phyloP scores from a whole-genome alignment of 306 rosid genomes.

The Leucaena leucocephala region DNA sequence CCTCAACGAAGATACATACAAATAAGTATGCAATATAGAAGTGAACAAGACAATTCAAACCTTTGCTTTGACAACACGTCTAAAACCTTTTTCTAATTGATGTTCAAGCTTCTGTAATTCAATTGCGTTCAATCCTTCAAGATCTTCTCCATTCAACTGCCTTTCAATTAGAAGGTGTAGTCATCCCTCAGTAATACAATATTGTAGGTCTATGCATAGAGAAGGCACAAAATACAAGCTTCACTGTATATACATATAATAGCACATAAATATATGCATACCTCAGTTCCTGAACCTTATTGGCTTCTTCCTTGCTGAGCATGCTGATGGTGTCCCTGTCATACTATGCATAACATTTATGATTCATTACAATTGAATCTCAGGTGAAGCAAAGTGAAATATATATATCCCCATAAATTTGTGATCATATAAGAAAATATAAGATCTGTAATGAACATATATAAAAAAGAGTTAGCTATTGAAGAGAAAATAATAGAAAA shows the following conservation, averaged over 20 bases:
- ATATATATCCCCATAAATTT: too few species aligned
- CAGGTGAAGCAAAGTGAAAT: neutral
- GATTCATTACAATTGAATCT: neutral
- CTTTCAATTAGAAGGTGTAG: neutral
- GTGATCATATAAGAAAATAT: too few species aligned
- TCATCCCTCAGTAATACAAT: neutral
- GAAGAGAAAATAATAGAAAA: too few species aligned
- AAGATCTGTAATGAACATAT: too few species aligned
- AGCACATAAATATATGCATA: neutral
- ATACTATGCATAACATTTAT: neutral
- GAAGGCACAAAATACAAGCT: neutral
- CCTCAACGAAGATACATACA: neutral
- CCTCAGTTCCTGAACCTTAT: conserved; percentile 4
- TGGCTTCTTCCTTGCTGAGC: conserved; percentile 17
- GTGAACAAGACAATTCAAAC: conserved; percentile 2
- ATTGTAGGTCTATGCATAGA: neutral
- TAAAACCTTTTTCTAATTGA: neutral
- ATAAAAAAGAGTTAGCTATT: too few species aligned
- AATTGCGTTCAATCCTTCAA: neutral
- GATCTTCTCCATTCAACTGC: conserved; percentile 5
- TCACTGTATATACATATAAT: neutral
- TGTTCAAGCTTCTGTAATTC: conserved; percentile 10
- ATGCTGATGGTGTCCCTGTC: neutral
- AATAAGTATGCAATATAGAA: neutral
- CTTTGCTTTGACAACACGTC: neutral